phyloP scores from a whole-genome alignment of 108 stramenopile species.

The Poteriospumella lacustris region DNA sequence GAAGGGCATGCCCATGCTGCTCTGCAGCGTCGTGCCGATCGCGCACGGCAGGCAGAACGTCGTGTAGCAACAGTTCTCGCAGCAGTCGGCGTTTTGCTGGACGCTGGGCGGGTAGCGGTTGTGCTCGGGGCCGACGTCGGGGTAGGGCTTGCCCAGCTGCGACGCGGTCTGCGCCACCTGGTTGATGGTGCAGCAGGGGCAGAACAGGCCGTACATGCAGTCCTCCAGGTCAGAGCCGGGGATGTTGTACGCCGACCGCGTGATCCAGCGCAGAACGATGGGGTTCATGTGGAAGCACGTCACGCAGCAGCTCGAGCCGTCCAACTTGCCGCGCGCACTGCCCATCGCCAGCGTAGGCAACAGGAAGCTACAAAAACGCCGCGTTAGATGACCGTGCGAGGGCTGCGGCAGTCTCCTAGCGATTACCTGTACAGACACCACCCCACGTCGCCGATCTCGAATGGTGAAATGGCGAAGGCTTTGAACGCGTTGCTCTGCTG shows the following conservation, averaged over 20 bases:
- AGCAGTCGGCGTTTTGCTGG: neutral
- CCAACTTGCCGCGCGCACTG: neutral
- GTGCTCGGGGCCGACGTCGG: neutral
- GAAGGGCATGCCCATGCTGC: neutral
- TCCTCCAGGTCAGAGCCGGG: neutral
- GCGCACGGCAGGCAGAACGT: neutral
- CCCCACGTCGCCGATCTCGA: too few relatives aligned
- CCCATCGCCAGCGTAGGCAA: too few relatives aligned
- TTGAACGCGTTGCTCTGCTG: too few relatives aligned
- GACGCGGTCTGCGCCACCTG: neutral
- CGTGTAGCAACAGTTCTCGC: neutral
- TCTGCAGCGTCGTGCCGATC: neutral
- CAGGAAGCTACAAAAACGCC: too few relatives aligned
- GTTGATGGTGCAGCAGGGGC: neutral
- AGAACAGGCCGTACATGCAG: neutral
- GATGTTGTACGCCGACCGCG: neutral
- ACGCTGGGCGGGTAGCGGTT: neutral
- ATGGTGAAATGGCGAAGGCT: too few relatives aligned
- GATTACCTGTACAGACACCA: too few relatives aligned
- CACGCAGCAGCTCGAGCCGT: neutral
- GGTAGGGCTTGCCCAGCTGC: neutral
- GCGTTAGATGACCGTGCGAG: too few relatives aligned
- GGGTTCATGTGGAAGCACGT: neutral
- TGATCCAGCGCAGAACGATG: neutral
- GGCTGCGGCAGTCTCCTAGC: too few relatives aligned